A percentile compares a stretch with the other conserved stretches of the same genome.
These are phyloP conservation scores for Cyberlindnera subsufficiens DNA, from an alignment of 805 yeast species.

Conservation along the genomic window DNA sequence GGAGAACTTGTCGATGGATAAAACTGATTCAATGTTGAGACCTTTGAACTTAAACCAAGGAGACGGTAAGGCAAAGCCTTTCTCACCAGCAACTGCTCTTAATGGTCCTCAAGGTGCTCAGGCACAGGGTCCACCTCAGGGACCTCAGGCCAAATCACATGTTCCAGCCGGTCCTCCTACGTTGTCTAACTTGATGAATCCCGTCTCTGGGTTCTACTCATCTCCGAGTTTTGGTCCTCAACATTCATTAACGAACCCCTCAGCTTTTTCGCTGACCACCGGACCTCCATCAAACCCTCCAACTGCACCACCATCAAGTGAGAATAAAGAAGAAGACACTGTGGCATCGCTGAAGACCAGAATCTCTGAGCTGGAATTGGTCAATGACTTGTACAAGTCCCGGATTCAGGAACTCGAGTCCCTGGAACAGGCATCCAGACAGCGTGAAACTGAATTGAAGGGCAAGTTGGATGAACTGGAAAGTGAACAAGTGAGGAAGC, in stretches of 20 bases:
- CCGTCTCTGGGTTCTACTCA: constrained; percentile 22
- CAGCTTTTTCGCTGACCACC: constrained; percentile 19
- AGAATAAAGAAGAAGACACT: constrained; percentile 28
- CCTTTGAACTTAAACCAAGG: constrained; percentile 4
- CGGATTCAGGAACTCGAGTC: constrained; percentile 75
- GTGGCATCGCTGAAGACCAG: constrained; percentile 51
- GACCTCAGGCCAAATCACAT: constrained; percentile 2
- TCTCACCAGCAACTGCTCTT: constrained; percentile 21
- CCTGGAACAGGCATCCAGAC: constrained; percentile 10
- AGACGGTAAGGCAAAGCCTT: constrained; percentile 9
- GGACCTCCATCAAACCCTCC: constrained; percentile 1
- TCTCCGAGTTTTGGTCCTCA: constrained; percentile 46
- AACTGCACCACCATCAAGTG: not conserved
- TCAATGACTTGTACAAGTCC: constrained; percentile 80
- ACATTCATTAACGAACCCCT: constrained; percentile 23
- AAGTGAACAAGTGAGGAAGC: constrained; percentile 13
- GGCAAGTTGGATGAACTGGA: constrained; percentile 10
- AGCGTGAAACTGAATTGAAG: constrained; percentile 11
- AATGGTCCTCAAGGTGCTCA: constrained; percentile 3
- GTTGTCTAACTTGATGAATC: constrained; percentile 18
- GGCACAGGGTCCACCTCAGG: not conserved
- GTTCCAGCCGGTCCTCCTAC: not conserved
- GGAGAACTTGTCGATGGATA: constrained; percentile 18
- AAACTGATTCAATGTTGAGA: constrained; percentile 6
- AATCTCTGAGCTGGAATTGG: constrained; percentile 83